Evolutionary conservation across 2,329 filamentous ascomycete species (phyloP).

Genomic region (Trichophyton mentagrophytes): DNA sequence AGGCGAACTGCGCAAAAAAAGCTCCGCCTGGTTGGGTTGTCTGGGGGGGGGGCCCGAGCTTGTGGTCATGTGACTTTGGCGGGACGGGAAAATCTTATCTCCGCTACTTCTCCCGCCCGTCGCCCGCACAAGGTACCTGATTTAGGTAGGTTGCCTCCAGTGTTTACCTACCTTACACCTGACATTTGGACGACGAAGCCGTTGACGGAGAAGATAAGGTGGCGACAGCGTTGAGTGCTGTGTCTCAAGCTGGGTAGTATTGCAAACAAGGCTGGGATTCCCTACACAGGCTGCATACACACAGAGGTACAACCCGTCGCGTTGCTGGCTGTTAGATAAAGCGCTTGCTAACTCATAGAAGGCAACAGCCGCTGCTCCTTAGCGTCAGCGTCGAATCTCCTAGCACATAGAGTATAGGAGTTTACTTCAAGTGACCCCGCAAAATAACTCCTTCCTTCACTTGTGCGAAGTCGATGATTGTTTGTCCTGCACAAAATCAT

Average conservation of each 20-base stretch:
- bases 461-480: background rate
- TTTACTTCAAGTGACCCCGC: background rate
- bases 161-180: background rate
- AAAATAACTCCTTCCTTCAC: background rate
- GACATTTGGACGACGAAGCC: no score
- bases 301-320: background rate
- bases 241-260: background rate
- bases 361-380: background rate
- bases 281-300: background rate
- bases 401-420: background rate
- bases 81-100: background rate
- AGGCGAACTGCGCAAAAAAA: no score
- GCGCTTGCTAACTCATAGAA: background rate
- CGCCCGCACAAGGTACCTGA: no score
- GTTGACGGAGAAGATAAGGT: no score
- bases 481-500: conserved; percentile 38
- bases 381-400: background rate
- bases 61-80: background rate
- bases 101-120: background rate
- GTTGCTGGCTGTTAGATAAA: background rate
- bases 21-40: background rate
- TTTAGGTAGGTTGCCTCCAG: no score
- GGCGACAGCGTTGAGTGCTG: background rate
- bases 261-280: background rate
- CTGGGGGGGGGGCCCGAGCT: background rate